Base-by-base conservation (phyloP, 331 rosid species). In the Cydonia oblonga region DNA sequence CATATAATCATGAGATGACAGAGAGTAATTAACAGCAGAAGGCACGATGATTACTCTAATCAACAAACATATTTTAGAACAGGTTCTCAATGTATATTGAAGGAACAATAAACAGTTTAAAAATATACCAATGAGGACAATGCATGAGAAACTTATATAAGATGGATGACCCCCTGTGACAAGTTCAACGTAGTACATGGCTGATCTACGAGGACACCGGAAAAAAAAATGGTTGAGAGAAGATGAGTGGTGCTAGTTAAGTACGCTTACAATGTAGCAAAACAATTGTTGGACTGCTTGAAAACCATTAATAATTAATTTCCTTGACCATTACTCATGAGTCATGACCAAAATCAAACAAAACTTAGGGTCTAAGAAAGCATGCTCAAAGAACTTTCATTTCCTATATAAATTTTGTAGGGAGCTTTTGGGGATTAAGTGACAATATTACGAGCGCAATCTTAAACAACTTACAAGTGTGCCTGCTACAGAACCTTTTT, bases 381-480 rank as follows among this genome's bases (percentile, higher is more conserved):
- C 44, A 49, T 73, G 16, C 53, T 73, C 15, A 23, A 14, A 29
- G 64, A 38, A 26, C 32, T 22, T n/a, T 0, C 64, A 53, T 70
- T 53, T 70, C 22, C 51, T 68, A 62, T 6, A 19, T 13, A 24
- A 19, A 33, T 33, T 11, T 7, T 24, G n/a, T n/a, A 15, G 19
- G 66, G 6, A 26, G 59, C 24, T 42, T 19, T 12, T 4, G 4
- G 29, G 9, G 38, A 33, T 22, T 56, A 54, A 28, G 64, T 2
- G 9, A 49, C 68, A 12, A 64, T 42, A 24, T 19, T 4, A 56
- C 16, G 4, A 1, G 19, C 14, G 25, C 53, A 60, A 69, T 11
- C 30, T 46, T 38, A 61, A 23, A 75, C 71, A 24, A 79, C 96
- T 85, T 82, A 92, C 96, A 81, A n/a, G 79, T 70, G 77, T 85